phyloP scores from a whole-genome alignment of 495 filamentous ascomycete species.

The Aspergillus homomorphus region DNA sequence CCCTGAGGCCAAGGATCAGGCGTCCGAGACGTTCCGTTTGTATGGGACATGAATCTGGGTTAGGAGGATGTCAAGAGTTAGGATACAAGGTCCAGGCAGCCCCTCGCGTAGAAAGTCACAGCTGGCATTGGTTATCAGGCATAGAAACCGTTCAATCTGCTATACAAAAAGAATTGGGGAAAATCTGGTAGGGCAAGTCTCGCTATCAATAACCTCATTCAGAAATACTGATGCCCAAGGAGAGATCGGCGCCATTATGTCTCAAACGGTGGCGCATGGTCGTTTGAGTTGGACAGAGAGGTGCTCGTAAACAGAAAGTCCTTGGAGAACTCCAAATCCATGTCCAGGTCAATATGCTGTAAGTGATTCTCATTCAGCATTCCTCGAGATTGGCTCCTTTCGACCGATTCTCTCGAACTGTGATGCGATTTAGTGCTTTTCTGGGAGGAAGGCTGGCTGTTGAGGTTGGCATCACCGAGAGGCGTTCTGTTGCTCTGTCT shows the following conservation, averaged over 20 bases:
- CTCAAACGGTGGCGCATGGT: constrained; percentile 12
- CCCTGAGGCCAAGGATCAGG: too few relatives aligned
- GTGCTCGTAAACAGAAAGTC: constrained; percentile 38
- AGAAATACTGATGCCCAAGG: neutral
- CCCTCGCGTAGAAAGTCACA: neutral
- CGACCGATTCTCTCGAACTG: constrained; percentile 11
- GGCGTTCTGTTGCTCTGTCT: constrained; percentile 14
- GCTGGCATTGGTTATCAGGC: too few relatives aligned
- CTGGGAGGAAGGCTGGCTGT: constrained; percentile 29
- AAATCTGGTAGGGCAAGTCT: too few relatives aligned
- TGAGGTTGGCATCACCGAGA: constrained; percentile 27
- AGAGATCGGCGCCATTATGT: neutral
- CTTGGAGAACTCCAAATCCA: constrained; percentile 41
- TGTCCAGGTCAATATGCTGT: constrained; percentile 32
- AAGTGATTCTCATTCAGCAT: constrained; percentile 25
- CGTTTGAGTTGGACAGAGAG: constrained; percentile 29
- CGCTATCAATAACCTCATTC: too few relatives aligned
- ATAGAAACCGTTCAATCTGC: too few relatives aligned
- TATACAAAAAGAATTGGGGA: too few relatives aligned
- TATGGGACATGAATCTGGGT: too few relatives aligned
- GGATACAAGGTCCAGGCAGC: neutral
- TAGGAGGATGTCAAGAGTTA: neutral
- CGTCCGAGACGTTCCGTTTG: too few relatives aligned
- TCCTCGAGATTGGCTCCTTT: constrained; percentile 8
- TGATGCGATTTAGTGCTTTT: constrained; percentile 10